These are phyloP conservation scores for Trichophyton simii DNA, from an alignment of 2,329 filamentous ascomycete species.

Conservation along the genomic window DNA sequence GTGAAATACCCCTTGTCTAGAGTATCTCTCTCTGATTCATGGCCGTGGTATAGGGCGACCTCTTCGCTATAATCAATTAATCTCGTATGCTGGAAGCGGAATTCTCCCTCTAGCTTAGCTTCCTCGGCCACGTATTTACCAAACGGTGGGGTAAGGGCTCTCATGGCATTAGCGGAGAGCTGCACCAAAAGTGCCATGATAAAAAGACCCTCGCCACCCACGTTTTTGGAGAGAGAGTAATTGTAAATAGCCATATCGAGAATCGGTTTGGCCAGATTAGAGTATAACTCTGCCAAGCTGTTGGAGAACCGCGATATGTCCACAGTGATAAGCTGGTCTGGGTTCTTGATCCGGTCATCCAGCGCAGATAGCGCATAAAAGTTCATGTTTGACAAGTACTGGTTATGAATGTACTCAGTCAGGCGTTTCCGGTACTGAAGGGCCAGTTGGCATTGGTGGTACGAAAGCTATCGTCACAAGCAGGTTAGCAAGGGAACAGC, in stretches of 20 bases:
- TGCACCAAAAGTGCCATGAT: slow-evolving; percentile 93
- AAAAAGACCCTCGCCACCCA: slow-evolving; percentile 91
- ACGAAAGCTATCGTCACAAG: slow-evolving; percentile 54
- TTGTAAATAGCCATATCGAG: slow-evolving; percentile 97
- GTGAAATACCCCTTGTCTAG: slow-evolving; percentile 98
- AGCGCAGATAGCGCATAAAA: slow-evolving; percentile 93
- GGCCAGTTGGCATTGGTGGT: slow-evolving; percentile 90
- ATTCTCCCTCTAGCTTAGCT: slow-evolving; percentile 86
- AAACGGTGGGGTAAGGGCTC: slow-evolving; percentile 86
- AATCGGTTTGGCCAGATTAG: slow-evolving; percentile 86
- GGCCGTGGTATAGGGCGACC: slow-evolving; percentile 79
- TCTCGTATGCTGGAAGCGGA: slow-evolving; percentile 85
- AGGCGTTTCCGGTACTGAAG: slow-evolving; percentile 84
- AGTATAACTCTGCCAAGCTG: slow-evolving; percentile 86
- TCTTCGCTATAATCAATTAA: slow-evolving; percentile 95
- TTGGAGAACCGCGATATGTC: slow-evolving; percentile 96
- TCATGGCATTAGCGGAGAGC: slow-evolving; percentile 83
- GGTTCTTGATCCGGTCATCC: slow-evolving; percentile 96
- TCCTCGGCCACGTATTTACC: slow-evolving; percentile 97
- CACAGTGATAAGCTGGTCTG: slow-evolving; percentile 91
- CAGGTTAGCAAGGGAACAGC: not conserved
- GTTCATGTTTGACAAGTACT: slow-evolving; percentile 92
- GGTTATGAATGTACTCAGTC: slow-evolving; percentile 89
- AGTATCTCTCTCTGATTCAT: slow-evolving; percentile 89
- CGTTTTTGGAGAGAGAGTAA: slow-evolving; percentile 80